Evolutionary conservation across 148 eudicot species (phyloP).

Genomic region (Polygonum maritimum): DNA sequence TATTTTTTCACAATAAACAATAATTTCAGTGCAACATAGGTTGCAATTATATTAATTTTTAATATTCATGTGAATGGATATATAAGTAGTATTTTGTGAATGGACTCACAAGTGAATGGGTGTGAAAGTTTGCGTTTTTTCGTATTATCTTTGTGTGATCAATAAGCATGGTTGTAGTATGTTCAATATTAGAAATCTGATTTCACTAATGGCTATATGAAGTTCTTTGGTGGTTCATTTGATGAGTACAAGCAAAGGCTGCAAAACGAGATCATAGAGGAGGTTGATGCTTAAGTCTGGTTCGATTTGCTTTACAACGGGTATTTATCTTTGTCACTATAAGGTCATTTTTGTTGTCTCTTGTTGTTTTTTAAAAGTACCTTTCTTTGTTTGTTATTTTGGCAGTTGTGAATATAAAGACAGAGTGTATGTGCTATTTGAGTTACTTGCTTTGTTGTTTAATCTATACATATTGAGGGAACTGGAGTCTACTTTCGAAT

Average conservation of each 20-base stretch:
- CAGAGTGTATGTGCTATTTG: background rate
- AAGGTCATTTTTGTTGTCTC: background rate
- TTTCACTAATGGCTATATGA: conserved; percentile 26
- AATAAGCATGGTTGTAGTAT: background rate
- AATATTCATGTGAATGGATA: too few relatives aligned
- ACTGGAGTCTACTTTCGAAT: background rate
- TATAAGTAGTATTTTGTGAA: too few relatives aligned
- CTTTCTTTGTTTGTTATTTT: background rate
- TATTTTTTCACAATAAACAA: too few relatives aligned
- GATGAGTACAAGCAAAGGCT: conserved; percentile 40
- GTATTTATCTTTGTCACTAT: background rate
- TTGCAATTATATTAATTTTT: too few relatives aligned
- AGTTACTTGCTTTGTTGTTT: background rate
- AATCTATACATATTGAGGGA: background rate
- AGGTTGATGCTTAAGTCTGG: background rate
- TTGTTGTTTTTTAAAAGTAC: background rate
- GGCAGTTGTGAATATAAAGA: background rate
- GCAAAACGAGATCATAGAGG: background rate
- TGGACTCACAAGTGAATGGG: background rate
- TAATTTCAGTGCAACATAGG: too few relatives aligned
- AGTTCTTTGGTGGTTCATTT: conserved; percentile 29
- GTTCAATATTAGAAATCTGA: background rate
- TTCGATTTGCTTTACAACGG: background rate
- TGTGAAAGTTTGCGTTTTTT: background rate
- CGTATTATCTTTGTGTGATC: background rate